Percentiles rank a stretch among this genome's conserved stretches.
phyloP scores from a whole-genome alignment of 208 protist genomes.

The Herpetomonas samuelpessoai region DNA sequence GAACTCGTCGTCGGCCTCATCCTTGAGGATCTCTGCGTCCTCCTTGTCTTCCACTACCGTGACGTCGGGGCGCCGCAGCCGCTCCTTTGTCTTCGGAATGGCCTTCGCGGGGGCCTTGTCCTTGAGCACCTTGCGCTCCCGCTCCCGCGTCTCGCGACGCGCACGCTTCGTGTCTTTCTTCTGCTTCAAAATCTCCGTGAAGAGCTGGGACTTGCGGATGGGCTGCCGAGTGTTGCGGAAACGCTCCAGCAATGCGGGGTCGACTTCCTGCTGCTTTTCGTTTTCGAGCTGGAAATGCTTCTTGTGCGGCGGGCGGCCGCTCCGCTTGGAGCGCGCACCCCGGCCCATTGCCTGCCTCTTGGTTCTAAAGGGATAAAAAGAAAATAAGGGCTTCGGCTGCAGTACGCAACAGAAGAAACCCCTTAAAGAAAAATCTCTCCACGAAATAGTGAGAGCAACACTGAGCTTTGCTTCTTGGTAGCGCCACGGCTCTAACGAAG shows the following conservation, averaged over 20 bases:
- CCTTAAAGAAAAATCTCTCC: too few species aligned
- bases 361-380: too few species aligned
- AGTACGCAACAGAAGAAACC: too few species aligned
- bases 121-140: slow-evolving; percentile 65
- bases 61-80: slow-evolving; percentile 65
- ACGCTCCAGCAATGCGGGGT: slow-evolving; percentile 70
- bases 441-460: too few species aligned
- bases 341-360: slow-evolving; percentile 53
- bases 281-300: slow-evolving; percentile 34
- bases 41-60: slow-evolving; percentile 74
- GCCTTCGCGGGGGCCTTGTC: slow-evolving; percentile 74
- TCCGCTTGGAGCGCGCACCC: slow-evolving; percentile 76
- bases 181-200: slow-evolving; percentile 81
- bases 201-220: slow-evolving; percentile 82
- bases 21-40: slow-evolving; percentile 75
- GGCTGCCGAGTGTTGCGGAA: slow-evolving; percentile 86
- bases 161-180: slow-evolving; percentile 89
- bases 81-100: slow-evolving; percentile 88
- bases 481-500: too few species aligned
- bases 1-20: slow-evolving; percentile 92
- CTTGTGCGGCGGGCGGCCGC: slow-evolving; percentile 30
- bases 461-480: too few species aligned
- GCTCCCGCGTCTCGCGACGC: slow-evolving; percentile 74
- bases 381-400: too few species aligned
- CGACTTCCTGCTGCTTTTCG: slow-evolving; percentile 55